phyloP scores from a whole-genome alignment of 179 eudicot genomes.

The Beta macrorhiza region DNA sequence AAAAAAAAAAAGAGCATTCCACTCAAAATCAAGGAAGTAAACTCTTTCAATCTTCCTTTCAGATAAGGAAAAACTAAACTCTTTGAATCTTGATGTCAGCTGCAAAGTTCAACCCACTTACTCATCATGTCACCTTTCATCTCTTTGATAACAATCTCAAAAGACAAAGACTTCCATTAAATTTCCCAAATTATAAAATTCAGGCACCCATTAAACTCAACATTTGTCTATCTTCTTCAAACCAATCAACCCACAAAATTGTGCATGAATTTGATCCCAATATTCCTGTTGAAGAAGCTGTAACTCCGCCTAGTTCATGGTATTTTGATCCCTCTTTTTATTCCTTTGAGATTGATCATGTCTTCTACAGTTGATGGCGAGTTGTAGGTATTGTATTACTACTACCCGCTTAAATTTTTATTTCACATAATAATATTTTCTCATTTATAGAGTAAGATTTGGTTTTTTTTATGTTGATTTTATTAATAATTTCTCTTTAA shows the following conservation, averaged over 20 bases:
- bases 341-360: slow-evolving; percentile 12
- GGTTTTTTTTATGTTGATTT: too few relatives aligned
- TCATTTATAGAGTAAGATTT: too few relatives aligned
- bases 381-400: neutral
- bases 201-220: neutral
- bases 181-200: neutral
- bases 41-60: too few relatives aligned
- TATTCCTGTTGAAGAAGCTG: slow-evolving; percentile 7
- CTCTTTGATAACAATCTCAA: neutral
- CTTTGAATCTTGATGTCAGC: neutral
- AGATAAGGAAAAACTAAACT: too few relatives aligned
- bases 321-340: slow-evolving; percentile 9
- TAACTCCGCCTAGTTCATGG: slow-evolving; percentile 18
- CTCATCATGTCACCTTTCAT: neutral
- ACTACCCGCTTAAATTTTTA: neutral
- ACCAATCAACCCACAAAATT: slow-evolving; percentile 7
- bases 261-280: slow-evolving; percentile 16
- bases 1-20: too few relatives aligned
- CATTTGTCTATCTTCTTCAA: neutral
- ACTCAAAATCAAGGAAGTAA: too few relatives aligned
- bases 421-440: too few relatives aligned
- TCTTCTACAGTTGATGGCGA: slow-evolving; percentile 11
- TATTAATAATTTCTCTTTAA: too few relatives aligned
- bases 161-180: neutral
- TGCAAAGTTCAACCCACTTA: neutral